Conservation (phyloP, 352 stramenopile species). For the Phytophthora parvispora region DNA sequence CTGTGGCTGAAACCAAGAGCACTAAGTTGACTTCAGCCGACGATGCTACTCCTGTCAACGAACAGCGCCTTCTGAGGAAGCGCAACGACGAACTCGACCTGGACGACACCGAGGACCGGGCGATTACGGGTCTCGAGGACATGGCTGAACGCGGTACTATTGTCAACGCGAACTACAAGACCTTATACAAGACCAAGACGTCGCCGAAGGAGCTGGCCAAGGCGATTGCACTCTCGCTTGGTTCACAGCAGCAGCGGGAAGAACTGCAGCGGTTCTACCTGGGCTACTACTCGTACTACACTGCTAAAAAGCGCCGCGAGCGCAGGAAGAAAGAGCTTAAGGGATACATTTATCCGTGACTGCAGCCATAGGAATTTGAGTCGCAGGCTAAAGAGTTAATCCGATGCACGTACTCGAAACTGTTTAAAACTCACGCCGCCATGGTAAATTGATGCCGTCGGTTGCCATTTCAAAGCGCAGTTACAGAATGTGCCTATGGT, state of each 20-base stretch:
- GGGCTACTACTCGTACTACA: conserved; percentile 27
- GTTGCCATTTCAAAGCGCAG: no score
- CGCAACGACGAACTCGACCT: background rate
- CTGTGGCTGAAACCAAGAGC: conserved; percentile 4
- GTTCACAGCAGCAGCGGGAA: background rate
- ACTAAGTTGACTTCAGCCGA: background rate
- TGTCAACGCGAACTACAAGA: background rate
- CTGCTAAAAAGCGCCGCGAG: background rate
- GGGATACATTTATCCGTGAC: background rate
- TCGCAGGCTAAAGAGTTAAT: no score
- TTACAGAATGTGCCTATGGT: no score
- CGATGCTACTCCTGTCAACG: background rate
- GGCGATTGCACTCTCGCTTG: background rate
- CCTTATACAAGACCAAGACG: conserved; percentile 14
- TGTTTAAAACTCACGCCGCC: no score
- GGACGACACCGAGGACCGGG: conserved; percentile 11
- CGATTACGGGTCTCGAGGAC: background rate
- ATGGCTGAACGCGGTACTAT: background rate
- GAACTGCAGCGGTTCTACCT: conserved; percentile 20
- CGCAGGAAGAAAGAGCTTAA: background rate
- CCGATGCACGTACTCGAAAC: no score
- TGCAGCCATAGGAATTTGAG: background rate
- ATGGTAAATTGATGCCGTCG: no score
- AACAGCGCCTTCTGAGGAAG: conserved; percentile 7
- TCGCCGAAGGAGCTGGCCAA: conserved; percentile 5